Evolutionary conservation across 2,329 filamentous ascomycete genomes (phyloP).

Genomic region (Epichloe sylvatica): DNA sequence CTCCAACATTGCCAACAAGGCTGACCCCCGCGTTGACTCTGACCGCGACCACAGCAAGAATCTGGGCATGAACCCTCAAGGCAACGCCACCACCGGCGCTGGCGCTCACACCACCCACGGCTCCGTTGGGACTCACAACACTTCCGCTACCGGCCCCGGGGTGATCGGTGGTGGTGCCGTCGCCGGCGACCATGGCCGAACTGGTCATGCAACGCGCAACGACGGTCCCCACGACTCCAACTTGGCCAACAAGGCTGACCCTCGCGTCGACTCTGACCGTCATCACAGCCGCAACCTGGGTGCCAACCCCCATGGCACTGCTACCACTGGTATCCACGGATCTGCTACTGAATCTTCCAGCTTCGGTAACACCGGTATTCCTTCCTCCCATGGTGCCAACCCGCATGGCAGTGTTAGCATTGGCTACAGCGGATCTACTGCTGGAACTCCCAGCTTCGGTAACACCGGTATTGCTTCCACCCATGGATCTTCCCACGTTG

Average conservation of each 20-base stretch:
- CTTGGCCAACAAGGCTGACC: conserved; percentile 36
- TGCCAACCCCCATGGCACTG: conserved; percentile 16
- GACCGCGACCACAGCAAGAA: conserved; percentile 30
- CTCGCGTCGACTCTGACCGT: conserved; percentile 38
- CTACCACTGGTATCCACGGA: background rate
- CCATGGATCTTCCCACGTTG: too few species aligned
- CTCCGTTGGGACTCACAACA: background rate
- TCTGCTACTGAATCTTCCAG: conserved; percentile 2
- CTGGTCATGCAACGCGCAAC: conserved; percentile 14
- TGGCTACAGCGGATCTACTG: background rate
- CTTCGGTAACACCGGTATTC: conserved; percentile 10
- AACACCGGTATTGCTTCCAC: too few species aligned
- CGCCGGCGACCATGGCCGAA: background rate
- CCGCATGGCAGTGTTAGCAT: conserved; percentile 13
- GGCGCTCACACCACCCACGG: background rate
- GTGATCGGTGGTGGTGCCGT: conserved; percentile 4
- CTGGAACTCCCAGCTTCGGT: background rate
- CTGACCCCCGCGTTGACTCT: conserved; percentile 42
- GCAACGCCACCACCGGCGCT: conserved; percentile 5
- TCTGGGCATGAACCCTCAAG: conserved; percentile 20
- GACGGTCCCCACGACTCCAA: conserved; percentile 34
- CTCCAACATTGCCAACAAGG: conserved; percentile 34
- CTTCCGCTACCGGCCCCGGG: background rate
- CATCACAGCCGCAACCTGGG: conserved; percentile 24
- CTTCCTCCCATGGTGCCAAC: conserved; percentile 16